Conservation (phyloP, 768 basidiomycete species). For the Leucosporidium creatinivorum region DNA sequence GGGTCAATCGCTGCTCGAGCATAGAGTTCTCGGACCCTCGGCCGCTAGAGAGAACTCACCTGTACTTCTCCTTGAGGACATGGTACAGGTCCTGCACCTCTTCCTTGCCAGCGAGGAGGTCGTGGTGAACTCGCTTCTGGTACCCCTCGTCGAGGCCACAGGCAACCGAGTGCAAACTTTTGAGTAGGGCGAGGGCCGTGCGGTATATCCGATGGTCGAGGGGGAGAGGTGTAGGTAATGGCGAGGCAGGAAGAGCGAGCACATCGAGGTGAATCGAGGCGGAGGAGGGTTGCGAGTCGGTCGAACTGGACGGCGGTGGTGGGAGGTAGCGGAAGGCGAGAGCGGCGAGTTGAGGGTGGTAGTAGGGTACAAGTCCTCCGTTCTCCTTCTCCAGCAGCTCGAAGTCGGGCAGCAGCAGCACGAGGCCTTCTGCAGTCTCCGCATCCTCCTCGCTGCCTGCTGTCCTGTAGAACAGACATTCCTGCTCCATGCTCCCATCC, state of each 20-base stretch:
- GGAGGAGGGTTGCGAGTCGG: background rate
- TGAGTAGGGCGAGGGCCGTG: slow-evolving; percentile 70
- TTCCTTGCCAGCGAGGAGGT: slow-evolving; percentile 64
- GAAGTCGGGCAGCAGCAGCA: slow-evolving; percentile 43
- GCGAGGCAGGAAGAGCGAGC: background rate
- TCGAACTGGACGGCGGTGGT: slow-evolving; percentile 3
- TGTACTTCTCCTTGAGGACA: slow-evolving; percentile 74
- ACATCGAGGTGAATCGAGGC: background rate
- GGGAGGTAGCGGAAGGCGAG: slow-evolving; percentile 71
- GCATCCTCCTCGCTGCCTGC: slow-evolving; percentile 21
- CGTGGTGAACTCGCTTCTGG: slow-evolving; percentile 77
- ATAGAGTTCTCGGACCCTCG: background rate
- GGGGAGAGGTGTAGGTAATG: background rate
- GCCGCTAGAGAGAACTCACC: slow-evolving; percentile 43
- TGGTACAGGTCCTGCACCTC: slow-evolving; percentile 85
- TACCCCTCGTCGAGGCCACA: slow-evolving; percentile 64
- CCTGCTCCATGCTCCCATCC: background rate
- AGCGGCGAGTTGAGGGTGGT: slow-evolving; percentile 73
- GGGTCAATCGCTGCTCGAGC: background rate
- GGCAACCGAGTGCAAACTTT: slow-evolving; percentile 78
- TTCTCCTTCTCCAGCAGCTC: slow-evolving; percentile 39
- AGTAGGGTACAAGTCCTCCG: slow-evolving; percentile 61
- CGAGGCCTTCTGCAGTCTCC: background rate
- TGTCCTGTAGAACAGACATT: background rate
- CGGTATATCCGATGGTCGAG: slow-evolving; percentile 57